Conservation (phyloP, 129 eudicot genomes). For the Calendula officinalis region DNA sequence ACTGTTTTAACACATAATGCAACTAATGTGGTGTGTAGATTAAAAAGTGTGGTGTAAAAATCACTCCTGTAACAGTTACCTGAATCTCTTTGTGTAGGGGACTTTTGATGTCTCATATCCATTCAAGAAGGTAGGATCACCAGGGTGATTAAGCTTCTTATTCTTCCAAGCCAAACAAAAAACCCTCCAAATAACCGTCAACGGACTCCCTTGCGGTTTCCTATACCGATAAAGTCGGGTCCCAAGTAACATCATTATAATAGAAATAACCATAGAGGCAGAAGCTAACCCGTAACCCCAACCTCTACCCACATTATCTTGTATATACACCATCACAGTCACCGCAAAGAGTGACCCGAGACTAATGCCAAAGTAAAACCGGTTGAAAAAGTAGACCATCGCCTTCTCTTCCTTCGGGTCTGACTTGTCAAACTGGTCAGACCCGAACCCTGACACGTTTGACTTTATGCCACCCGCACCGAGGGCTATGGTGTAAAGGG, state of each 20-base stretch:
- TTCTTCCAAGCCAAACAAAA: constrained; percentile 58
- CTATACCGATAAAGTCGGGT: constrained; percentile 58
- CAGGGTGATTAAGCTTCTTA: constrained; percentile 49
- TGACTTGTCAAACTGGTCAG: constrained; percentile 78
- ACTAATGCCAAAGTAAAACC: constrained; percentile 78
- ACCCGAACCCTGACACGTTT: constrained; percentile 87
- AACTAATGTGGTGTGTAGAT: no score
- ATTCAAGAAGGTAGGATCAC: constrained; percentile 48
- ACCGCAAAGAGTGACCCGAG: constrained; percentile 85
- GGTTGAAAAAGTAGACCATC: constrained; percentile 78
- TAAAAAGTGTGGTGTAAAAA: background rate
- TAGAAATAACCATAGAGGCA: constrained; percentile 63
- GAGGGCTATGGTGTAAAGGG: constrained; percentile 76
- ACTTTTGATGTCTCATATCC: constrained; percentile 48
- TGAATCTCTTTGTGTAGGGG: constrained; percentile 46
- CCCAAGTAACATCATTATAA: constrained; percentile 52
- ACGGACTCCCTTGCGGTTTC: constrained; percentile 77
- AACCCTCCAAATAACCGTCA: constrained; percentile 79
- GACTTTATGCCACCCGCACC: constrained; percentile 94
- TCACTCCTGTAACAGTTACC: constrained; percentile 27
- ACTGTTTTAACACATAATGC: no score
- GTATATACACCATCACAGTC: constrained; percentile 71
- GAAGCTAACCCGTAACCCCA: constrained; percentile 84
- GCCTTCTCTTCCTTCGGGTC: constrained; percentile 65
- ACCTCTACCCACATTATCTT: constrained; percentile 79